Conservation (phyloP, 1,284 basidiomycete species). For the Sanguinoderma infundibulare region DNA sequence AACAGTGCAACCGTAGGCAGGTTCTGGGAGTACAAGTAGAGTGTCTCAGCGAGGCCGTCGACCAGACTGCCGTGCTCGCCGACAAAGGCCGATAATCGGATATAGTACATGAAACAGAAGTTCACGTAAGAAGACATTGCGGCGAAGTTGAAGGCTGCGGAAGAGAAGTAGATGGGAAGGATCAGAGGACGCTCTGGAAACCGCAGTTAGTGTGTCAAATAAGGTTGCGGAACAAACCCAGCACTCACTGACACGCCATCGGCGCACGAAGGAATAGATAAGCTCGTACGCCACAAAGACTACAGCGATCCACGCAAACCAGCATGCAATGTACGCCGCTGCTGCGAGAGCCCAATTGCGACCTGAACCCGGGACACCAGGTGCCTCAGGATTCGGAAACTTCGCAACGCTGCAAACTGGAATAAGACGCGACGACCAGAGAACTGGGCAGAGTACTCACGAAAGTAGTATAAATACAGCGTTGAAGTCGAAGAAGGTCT, state of each 20-base stretch:
- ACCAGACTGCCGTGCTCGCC: slow-evolving; percentile 57
- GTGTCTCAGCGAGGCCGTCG: slow-evolving; percentile 77
- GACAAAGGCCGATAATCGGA: slow-evolving; percentile 69
- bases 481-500: slow-evolving; percentile 84
- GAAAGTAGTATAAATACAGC: slow-evolving; percentile 76
- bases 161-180: slow-evolving; percentile 80
- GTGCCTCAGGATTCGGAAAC: slow-evolving; percentile 68
- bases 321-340: slow-evolving; percentile 81
- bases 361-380: slow-evolving; percentile 69
- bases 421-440: slow-evolving; percentile 19
- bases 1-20: slow-evolving; percentile 75
- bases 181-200: slow-evolving; percentile 72
- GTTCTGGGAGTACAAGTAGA: slow-evolving; percentile 81
- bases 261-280: slow-evolving; percentile 76
- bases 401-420: slow-evolving; percentile 58
- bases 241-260: slow-evolving; percentile 85
- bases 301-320: slow-evolving; percentile 74
- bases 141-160: slow-evolving; percentile 73
- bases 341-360: slow-evolving; percentile 77
- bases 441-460: slow-evolving; percentile 50
- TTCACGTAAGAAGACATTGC: slow-evolving; percentile 79
- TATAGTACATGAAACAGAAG: slow-evolving; percentile 82
- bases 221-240: slow-evolving; percentile 3
- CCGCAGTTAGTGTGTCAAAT: slow-evolving; percentile 6
- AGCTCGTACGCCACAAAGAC: slow-evolving; percentile 83